Base-by-base conservation (phyloP, 2,329 filamentous ascomycete genomes). In the Graphilbum sp. region DNA sequence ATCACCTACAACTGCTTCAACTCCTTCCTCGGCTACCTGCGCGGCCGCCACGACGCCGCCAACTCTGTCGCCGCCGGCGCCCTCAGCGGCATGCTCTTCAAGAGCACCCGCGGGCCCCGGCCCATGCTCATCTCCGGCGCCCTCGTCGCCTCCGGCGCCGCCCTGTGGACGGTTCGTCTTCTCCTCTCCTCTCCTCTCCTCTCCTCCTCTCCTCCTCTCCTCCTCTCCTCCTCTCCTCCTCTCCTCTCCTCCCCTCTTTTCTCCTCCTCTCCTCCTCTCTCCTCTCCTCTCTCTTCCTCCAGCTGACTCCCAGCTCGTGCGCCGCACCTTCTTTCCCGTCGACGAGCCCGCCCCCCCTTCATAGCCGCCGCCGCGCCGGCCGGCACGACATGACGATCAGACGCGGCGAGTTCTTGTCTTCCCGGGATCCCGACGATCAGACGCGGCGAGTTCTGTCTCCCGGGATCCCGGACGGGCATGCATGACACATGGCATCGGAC, bases 1-100 rank as follows among this genome's bases (percentile, higher is more conserved):
- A 87, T 98, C 67, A 76, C 86, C 38, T 98, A 98, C 63, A 98
- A 96, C 62, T 82, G 83, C 39, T 68, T 90, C 58, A 94, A 93
- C 64, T 90, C 83, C 24, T 74, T 74, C 40, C 75, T 93, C 44
- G 86, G 85, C 30, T 76, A 81, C 51, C 57, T 77, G 46, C 69
- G 87, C 43, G 85, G 85, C 45, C 84, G 85, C 62, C 86, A 94
- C 50, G 92, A 98, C 57, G 72, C 85, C 3, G 73, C 79, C 41
- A 98, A 98, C 64, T 90, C 85, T 45, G 72, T 98, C 38, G 60
- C 72, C 17, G 88, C 90, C 5, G 90, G 92, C 46, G 80, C 69
- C 2, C 57, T 98, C 49, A 93, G 86, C 53, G 90, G 90, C 41
- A 87, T 88, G 70, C 57, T 98, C 13, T 98, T 98, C 64, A 96